A percentile compares a stretch with the other conserved stretches of the same genome.
Conservation (phyloP, 306 rosid species). For the Quercus parvula region DNA sequence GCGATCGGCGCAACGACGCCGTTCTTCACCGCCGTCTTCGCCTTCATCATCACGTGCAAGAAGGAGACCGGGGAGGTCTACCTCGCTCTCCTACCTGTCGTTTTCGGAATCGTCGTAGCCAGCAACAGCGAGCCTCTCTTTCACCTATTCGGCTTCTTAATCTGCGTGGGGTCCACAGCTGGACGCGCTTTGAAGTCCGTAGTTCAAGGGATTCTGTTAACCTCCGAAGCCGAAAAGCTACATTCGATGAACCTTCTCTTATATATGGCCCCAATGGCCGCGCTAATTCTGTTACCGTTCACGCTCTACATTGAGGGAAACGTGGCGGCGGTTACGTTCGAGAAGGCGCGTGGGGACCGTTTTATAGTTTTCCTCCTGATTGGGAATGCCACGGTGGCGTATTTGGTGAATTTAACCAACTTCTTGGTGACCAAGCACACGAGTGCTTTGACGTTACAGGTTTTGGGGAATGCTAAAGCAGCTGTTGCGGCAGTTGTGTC, state of each 20-base stretch:
- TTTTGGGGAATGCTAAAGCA: conserved; percentile 89
- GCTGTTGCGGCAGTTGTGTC: conserved; percentile 90
- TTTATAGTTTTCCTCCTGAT: conserved; percentile 55
- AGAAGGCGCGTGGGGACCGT: conserved; percentile 57
- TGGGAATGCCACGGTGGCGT: conserved; percentile 94
- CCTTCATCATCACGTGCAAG: conserved; percentile 67
- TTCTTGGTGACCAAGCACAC: conserved; percentile 91
- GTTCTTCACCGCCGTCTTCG: conserved; percentile 82
- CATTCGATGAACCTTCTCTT: conserved; percentile 89
- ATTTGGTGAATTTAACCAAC: conserved; percentile 84
- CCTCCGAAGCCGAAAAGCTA: conserved; percentile 86
- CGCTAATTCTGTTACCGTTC: conserved; percentile 64
- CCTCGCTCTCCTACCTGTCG: conserved; percentile 73
- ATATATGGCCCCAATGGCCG: conserved; percentile 92
- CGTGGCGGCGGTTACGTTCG: conserved; percentile 37
- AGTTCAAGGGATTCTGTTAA: conserved; percentile 72
- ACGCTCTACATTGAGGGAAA: conserved; percentile 86
- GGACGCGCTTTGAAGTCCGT: conserved; percentile 90
- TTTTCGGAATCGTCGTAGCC: conserved; percentile 74
- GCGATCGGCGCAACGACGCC: conserved; percentile 96
- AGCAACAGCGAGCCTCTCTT: conserved; percentile 81
- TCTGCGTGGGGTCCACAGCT: conserved; percentile 84
- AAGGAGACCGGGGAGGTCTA: conserved; percentile 74
- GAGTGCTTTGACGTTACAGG: conserved; percentile 87
- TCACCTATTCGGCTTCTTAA: conserved; percentile 71